Percentiles rank a stretch among this genome's conserved stretches.
These are phyloP conservation scores for Paracorniculantispora psalliotae DNA, from an alignment of 2,329 filamentous ascomycete genomes.

Conservation along the genomic window DNA sequence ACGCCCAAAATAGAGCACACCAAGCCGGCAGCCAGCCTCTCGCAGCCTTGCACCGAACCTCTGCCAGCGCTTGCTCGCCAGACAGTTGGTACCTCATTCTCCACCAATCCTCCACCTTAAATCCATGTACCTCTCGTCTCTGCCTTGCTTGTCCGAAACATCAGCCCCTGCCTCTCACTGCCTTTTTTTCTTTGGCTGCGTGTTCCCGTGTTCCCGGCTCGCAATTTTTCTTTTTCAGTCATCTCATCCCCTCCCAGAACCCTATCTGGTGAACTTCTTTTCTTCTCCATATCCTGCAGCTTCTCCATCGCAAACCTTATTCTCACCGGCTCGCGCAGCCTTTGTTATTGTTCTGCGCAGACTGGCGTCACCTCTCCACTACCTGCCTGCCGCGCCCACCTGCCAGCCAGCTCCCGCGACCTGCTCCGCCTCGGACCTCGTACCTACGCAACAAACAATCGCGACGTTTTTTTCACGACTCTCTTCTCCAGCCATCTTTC, in stretches of 20 bases:
- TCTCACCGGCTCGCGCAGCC: neutral
- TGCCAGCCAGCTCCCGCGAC: neutral
- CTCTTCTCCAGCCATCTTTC: no score
- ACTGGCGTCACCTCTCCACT: slow-evolving; percentile 4
- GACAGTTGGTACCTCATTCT: neutral
- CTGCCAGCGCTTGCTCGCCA: neutral
- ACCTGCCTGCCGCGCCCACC: neutral
- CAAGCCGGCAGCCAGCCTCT: neutral
- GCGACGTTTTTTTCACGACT: neutral
- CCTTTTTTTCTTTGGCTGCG: slow-evolving; percentile 13
- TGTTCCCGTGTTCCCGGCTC: neutral
- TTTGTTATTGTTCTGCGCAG: slow-evolving; percentile 4
- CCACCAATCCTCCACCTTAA: neutral
- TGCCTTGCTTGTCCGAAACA: slow-evolving; percentile 13
- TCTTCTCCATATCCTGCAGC: slow-evolving; percentile 11
- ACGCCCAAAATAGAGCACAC: no score
- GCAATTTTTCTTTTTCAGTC: neutral
- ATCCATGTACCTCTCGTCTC: neutral
- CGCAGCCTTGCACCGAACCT: neutral
- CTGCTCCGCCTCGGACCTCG: neutral
- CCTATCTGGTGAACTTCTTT: slow-evolving; percentile 9
- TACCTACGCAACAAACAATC: neutral
- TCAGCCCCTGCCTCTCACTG: slow-evolving; percentile 8
- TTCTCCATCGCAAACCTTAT: neutral
- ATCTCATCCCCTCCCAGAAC: neutral